Conservation (phyloP, 441 rosid species). For the Corymbia calophylla region DNA sequence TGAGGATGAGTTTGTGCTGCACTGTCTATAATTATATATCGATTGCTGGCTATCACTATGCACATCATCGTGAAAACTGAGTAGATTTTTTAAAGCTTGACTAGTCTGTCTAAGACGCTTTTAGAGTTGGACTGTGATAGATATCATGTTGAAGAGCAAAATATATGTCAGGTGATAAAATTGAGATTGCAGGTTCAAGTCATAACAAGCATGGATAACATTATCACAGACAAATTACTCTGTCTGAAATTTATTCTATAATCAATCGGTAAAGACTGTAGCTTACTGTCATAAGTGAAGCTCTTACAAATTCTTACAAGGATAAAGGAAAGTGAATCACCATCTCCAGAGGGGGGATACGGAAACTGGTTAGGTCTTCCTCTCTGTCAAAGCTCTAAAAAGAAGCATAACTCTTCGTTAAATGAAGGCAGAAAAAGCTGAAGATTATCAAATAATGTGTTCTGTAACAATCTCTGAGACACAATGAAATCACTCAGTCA, state of each 20-base stretch:
- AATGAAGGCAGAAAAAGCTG: neutral
- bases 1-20: neutral
- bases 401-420: neutral
- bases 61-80: neutral
- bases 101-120: neutral
- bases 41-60: neutral
- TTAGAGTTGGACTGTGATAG: neutral
- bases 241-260: neutral
- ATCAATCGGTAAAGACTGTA: neutral
- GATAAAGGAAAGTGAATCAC: constrained; percentile 49
- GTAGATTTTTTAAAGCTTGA: neutral
- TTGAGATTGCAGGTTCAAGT: neutral
- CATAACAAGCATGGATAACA: neutral
- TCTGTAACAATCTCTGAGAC: neutral
- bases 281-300: neutral
- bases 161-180: neutral
- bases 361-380: constrained; percentile 34
- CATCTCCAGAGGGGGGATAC: constrained; percentile 54
- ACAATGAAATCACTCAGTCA: constrained; percentile 4
- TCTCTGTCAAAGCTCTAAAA: constrained; percentile 61
- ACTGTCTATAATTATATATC: neutral
- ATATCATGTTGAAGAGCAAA: neutral
- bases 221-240: neutral
- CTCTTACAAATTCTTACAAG: constrained; percentile 22
- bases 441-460: neutral